These are phyloP conservation scores for Aspergillus unguis DNA, from an alignment of 2,329 filamentous ascomycete genomes.

Conservation along the genomic window DNA sequence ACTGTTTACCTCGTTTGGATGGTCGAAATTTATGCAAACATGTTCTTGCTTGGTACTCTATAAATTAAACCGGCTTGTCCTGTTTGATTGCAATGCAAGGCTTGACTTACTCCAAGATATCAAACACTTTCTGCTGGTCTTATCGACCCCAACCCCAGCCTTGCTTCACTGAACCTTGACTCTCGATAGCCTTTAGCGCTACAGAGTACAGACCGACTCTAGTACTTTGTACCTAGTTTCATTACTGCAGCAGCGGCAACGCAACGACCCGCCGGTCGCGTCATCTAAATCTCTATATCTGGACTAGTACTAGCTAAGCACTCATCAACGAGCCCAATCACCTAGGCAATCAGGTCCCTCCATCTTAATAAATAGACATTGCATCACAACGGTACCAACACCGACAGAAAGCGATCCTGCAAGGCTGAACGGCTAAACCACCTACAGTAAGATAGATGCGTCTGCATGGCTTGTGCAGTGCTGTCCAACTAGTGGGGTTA, in stretches of 20 bases:
- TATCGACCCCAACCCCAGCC: neutral
- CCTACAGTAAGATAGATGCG: no score
- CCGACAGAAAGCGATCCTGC: neutral
- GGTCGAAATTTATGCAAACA: neutral
- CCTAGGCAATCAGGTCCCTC: neutral
- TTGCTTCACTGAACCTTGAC: neutral
- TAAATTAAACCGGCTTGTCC: no score
- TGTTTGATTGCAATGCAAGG: no score
- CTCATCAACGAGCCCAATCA: neutral
- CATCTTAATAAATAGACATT: no score
- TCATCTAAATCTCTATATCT: neutral
- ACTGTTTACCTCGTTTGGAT: slow-evolving; percentile 1
- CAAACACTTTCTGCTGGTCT: neutral
- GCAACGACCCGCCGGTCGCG: neutral
- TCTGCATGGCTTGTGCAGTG: slow-evolving; percentile 1
- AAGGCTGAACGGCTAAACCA: neutral
- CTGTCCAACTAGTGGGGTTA: slow-evolving; percentile 5
- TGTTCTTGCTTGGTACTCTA: neutral
- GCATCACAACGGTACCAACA: no score
- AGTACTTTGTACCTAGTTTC: no score
- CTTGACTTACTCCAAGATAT: no score
- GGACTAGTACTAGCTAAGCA: neutral
- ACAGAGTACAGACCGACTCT: no score
- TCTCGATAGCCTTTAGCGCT: no score
- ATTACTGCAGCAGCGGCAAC: neutral